phyloP scores from a whole-genome alignment of 352 stramenopile genomes.

The Phytopythium litorale region DNA sequence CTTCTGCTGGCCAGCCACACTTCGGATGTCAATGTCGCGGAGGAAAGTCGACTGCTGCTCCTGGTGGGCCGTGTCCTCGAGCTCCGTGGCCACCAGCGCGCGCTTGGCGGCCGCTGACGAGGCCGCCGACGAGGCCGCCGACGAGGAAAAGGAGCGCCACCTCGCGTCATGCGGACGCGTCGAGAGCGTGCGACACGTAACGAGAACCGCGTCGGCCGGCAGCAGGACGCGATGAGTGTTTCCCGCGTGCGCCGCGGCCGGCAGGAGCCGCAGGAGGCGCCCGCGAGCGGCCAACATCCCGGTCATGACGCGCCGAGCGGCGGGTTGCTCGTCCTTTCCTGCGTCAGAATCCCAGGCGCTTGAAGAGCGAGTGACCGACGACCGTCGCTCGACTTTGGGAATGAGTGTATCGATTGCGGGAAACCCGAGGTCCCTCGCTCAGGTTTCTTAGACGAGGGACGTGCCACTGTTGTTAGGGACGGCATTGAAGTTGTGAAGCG shows the following conservation, averaged over 20 bases:
- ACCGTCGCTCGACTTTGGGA: too few species aligned
- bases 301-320: not conserved
- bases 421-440: not conserved
- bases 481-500: not conserved
- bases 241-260: not conserved
- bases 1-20: constrained; percentile 29
- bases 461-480: not conserved
- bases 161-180: not conserved
- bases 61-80: constrained; percentile 14
- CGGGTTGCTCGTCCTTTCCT: not conserved
- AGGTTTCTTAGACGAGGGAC: not conserved
- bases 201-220: not conserved
- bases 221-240: not conserved
- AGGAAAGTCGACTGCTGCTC: constrained; percentile 41
- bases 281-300: not conserved
- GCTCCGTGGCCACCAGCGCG: not conserved
- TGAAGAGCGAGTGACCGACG: not conserved
- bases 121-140: not conserved
- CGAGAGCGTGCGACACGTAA: not conserved
- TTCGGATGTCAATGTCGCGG: constrained; percentile 42
- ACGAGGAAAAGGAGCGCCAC: not conserved
- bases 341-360: not conserved
- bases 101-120: not conserved
- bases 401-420: too few species aligned
- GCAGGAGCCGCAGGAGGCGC: not conserved